These are phyloP conservation scores for Suillus subaureus DNA, from an alignment of 768 basidiomycete genomes.

Conservation along the genomic window DNA sequence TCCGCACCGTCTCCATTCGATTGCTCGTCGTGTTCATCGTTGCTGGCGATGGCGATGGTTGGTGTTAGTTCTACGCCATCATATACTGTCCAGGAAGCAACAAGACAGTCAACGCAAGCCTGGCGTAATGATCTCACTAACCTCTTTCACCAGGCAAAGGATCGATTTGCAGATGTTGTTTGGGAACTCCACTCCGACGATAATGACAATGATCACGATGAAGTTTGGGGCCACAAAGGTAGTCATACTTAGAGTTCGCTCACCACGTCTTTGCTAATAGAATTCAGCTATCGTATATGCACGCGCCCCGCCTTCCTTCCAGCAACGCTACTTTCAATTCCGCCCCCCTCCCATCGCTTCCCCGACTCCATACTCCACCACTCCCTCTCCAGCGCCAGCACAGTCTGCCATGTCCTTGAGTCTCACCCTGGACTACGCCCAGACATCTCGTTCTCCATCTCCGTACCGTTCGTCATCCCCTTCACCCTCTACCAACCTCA, in stretches of 20 bases:
- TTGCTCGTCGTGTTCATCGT: neutral
- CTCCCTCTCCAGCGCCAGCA: conserved; percentile 53
- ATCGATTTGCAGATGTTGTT: conserved; percentile 95
- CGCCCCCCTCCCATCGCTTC: conserved; percentile 57
- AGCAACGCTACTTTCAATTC: conserved; percentile 85
- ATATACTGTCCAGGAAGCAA: conserved; percentile 60
- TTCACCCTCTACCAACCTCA: conserved; percentile 46
- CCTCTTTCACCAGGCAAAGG: conserved; percentile 83
- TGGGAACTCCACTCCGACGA: conserved; percentile 75
- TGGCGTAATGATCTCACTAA: conserved; percentile 84
- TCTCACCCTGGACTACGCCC: conserved; percentile 44
- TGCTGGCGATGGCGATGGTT: conserved; percentile 11
- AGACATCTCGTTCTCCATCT: conserved; percentile 45
- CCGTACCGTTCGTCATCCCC: conserved; percentile 46
- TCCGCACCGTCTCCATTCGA: neutral
- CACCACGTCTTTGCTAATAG: conserved; percentile 6
- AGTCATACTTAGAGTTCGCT: conserved; percentile 20
- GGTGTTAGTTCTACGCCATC: conserved; percentile 38
- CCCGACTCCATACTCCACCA: conserved; percentile 50
- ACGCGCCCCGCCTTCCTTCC: conserved; percentile 90
- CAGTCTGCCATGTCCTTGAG: conserved; percentile 65
- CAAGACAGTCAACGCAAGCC: conserved; percentile 60
- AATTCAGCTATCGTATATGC: conserved; percentile 87
- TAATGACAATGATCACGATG: conserved; percentile 51
- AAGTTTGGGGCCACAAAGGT: conserved; percentile 97